Base-by-base conservation (phyloP, 352 stramenopile genomes). In the Phytopythium delawarense region DNA sequence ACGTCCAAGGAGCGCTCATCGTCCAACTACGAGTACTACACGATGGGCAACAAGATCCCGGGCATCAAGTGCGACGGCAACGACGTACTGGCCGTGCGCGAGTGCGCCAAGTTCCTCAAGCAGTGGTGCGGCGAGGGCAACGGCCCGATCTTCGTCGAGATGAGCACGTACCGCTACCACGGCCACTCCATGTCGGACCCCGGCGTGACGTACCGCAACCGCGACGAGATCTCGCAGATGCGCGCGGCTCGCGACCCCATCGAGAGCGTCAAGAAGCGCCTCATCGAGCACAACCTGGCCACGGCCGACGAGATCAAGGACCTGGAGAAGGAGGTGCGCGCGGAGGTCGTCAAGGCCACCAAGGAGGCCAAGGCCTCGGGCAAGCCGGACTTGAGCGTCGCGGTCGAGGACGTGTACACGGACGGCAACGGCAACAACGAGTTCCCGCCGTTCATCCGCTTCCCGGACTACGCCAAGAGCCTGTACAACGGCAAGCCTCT, bases 101-200 rank as follows among this genome's bases (percentile, higher is more conserved):
- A 99, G 78, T 98, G 96, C 67, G 93, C 98, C 75, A 89, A 96
- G 72, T 98, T 99, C 69, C 78, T 96, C 45, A 99, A 99, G 83
- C 81, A 99, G 55, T 99, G 88, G 79, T 95, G 85, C 63, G 96
- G 92, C 23, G 78, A 84, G 56, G 98, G 97, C 68, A 99, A 99
- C 51, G 97, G 98, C 51, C 98, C 98, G 44, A 99, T 99, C 73
- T 99, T 99, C 77, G 86, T 99, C 18, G 98, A 99, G 82, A 97
- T 99, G 91, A 99, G 97, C 84, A 99, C 98, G 61, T 99, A 99
- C 84, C 94, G 98, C 62, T 99, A 99, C 92, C 98, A 99, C 80
- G 98, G 98, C 61, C 98, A 99, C 84, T 99, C 94, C 72, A 99
- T 99, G 98, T 99, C 94, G 53, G 98, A 99, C 87, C 98, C 98